Evolutionary conservation across 305 asterid genomes (phyloP).

Genomic region (Galium porrigens): DNA sequence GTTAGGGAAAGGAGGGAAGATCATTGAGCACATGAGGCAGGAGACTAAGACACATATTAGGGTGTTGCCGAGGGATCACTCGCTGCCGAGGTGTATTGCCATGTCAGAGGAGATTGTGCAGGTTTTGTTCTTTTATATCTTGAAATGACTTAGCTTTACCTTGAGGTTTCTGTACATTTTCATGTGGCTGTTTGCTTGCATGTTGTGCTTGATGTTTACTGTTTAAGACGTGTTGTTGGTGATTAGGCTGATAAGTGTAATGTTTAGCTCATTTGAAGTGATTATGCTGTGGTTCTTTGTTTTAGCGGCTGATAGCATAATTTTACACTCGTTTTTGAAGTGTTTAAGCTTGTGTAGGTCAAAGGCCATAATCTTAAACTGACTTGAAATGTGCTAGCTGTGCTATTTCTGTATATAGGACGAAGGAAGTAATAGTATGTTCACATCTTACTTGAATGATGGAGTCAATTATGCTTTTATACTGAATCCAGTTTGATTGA

Average conservation of each 20-base stretch:
- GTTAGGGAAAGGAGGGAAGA: constrained; percentile 90
- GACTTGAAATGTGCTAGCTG: background rate
- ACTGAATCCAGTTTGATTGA: background rate
- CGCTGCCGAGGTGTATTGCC: constrained; percentile 65
- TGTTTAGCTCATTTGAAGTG: background rate
- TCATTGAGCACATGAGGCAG: constrained; percentile 81
- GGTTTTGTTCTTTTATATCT: constrained; percentile 28
- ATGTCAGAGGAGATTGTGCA: constrained; percentile 95
- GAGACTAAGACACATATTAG: constrained; percentile 80
- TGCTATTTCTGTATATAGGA: background rate
- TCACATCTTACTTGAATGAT: no score
- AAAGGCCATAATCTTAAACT: background rate
- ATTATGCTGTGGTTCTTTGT: background rate
- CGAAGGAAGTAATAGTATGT: background rate
- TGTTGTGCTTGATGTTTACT: background rate
- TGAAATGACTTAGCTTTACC: background rate
- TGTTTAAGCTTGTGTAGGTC: background rate
- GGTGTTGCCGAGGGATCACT: constrained; percentile 67
- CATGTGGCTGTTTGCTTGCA: background rate
- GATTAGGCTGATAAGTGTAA: background rate
- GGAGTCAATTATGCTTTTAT: background rate
- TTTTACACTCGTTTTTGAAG: background rate
- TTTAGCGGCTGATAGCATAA: no score
- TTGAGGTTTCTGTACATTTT: background rate
- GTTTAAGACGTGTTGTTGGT: background rate